Evolutionary conservation across 2,329 filamentous ascomycete genomes (phyloP).

Genomic region (Amphichorda felina): DNA sequence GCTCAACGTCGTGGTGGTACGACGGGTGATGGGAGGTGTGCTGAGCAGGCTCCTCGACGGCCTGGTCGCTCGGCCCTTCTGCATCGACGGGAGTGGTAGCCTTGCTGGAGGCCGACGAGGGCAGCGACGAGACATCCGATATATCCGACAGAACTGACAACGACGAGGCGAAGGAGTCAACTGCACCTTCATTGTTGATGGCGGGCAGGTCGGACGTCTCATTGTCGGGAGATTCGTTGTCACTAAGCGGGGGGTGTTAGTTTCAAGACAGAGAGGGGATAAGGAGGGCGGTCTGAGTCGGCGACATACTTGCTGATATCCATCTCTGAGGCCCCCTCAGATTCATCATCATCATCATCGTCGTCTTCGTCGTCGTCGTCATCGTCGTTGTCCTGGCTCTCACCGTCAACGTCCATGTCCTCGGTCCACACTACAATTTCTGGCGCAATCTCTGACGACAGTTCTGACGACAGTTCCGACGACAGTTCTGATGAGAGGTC

Average conservation of each 20-base stretch:
- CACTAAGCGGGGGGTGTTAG: slow-evolving; percentile 6
- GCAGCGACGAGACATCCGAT: slow-evolving; percentile 42
- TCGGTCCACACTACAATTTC: slow-evolving; percentile 34
- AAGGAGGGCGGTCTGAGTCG: background rate
- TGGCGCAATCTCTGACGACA: slow-evolving; percentile 21
- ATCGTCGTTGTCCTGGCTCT: background rate
- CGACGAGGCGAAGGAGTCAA: slow-evolving; percentile 39
- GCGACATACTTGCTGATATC: slow-evolving; percentile 4
- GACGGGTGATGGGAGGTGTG: slow-evolving; percentile 4
- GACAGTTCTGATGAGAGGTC: slow-evolving; percentile 20
- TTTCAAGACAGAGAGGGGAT: background rate
- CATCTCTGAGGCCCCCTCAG: slow-evolving; percentile 1
- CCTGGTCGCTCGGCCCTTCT: slow-evolving; percentile 10
- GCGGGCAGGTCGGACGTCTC: slow-evolving; percentile 7
- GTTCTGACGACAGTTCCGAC: slow-evolving; percentile 19
- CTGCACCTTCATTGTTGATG: slow-evolving; percentile 8
- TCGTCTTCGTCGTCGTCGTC: slow-evolving; percentile 8
- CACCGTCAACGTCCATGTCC: slow-evolving; percentile 18
- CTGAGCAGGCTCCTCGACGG: background rate
- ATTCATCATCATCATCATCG: background rate
- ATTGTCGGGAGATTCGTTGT: slow-evolving; percentile 8
- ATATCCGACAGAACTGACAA: slow-evolving; percentile 38
- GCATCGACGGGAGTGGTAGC: slow-evolving; percentile 47
- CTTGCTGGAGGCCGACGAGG: slow-evolving; percentile 48
- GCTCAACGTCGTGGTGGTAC: slow-evolving; percentile 18